Evolutionary conservation across 768 basidiomycete genomes (phyloP).

Genomic region (Xerocomellus amylosporus): DNA sequence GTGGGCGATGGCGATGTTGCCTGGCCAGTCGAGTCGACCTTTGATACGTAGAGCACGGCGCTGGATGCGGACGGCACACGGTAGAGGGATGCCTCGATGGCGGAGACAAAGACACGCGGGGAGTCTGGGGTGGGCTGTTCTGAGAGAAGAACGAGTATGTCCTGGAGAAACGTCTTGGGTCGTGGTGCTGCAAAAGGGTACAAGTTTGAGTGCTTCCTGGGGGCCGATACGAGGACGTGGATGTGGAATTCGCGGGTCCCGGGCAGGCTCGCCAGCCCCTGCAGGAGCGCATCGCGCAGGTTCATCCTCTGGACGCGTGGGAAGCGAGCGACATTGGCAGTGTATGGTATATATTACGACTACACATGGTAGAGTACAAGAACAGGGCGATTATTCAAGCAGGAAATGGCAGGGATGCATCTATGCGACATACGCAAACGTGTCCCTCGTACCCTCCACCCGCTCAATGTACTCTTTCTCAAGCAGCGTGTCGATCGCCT

Average conservation of each 20-base stretch:
- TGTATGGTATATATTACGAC: constrained; percentile 25
- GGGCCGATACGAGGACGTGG: constrained; percentile 68
- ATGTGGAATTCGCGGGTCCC: constrained; percentile 72
- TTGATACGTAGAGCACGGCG: constrained; percentile 85
- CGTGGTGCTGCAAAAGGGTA: constrained; percentile 74
- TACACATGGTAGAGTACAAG: constrained; percentile 14
- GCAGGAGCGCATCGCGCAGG: constrained; percentile 63
- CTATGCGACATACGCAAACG: constrained; percentile 42
- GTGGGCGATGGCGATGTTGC: constrained; percentile 64
- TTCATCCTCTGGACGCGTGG: constrained; percentile 34
- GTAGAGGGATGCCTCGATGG: constrained; percentile 78
- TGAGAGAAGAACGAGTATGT: constrained; percentile 73
- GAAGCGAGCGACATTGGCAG: constrained; percentile 9
- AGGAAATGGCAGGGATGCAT: neutral
- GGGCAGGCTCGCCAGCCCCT: constrained; percentile 52
- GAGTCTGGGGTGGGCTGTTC: constrained; percentile 51
- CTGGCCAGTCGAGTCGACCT: constrained; percentile 92
- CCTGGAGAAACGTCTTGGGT: constrained; percentile 67
- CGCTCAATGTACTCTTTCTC: constrained; percentile 99
- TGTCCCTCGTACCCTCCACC: constrained; percentile 86
- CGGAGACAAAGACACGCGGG: constrained; percentile 65
- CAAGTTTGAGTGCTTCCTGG: constrained; percentile 62
- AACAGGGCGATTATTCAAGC: neutral
- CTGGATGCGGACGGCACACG: constrained; percentile 64
- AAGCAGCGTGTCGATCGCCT: constrained; percentile 88